These are phyloP conservation scores for Tricholoma bakamatsutake DNA, from an alignment of 768 basidiomycete species.

Conservation along the genomic window DNA sequence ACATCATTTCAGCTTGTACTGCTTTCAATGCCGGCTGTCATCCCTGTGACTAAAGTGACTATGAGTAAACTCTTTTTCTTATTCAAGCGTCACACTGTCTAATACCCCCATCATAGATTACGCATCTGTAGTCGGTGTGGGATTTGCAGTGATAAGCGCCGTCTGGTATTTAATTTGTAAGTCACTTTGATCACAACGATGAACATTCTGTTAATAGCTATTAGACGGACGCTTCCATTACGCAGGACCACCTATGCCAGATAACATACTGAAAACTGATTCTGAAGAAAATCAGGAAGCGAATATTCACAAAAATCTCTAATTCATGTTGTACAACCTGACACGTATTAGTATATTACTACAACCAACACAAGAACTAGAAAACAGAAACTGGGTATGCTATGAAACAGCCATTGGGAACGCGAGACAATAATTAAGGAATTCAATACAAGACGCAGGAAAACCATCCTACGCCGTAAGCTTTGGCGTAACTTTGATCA, in stretches of 20 bases:
- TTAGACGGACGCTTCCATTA: constrained; percentile 1
- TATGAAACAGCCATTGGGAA: neutral
- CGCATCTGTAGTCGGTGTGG: constrained; percentile 62
- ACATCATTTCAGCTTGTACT: constrained; percentile 54
- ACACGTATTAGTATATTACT: neutral
- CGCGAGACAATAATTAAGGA: neutral
- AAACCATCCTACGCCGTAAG: constrained; percentile 42
- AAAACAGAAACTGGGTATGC: neutral
- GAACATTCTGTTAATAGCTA: neutral
- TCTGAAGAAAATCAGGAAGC: no score
- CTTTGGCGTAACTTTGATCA: constrained; percentile 75
- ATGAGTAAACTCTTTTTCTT: constrained; percentile 35
- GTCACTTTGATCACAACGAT: constrained; percentile 15
- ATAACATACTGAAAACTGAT: neutral
- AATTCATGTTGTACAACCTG: neutral
- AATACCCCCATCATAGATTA: constrained; percentile 40
- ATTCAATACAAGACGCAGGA: neutral
- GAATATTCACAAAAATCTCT: no score
- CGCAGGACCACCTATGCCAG: neutral
- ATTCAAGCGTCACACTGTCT: neutral
- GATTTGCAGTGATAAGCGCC: constrained; percentile 51
- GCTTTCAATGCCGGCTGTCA: constrained; percentile 62
- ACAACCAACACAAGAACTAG: neutral
- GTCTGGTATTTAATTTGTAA: constrained; percentile 56
- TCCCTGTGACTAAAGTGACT: constrained; percentile 45